Evolutionary conservation across 495 filamentous ascomycete species (phyloP).

Genomic region (Hypoxylon lienhwacheense): DNA sequence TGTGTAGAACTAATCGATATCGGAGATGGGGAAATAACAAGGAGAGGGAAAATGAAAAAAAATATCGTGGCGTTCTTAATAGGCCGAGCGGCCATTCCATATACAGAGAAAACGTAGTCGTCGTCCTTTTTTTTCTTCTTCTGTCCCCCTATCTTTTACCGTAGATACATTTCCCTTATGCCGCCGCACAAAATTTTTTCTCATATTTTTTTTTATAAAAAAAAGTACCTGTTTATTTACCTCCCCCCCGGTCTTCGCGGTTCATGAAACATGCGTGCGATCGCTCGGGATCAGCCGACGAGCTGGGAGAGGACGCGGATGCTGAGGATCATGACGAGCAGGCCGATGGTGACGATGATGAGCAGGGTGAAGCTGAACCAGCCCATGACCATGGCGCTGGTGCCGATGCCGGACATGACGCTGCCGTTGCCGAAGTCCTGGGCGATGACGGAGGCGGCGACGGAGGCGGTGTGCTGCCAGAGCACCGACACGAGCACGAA

Average conservation of each 20-base stretch:
- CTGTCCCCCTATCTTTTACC: background rate
- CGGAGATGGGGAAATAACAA: too few relatives aligned
- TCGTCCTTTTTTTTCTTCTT: background rate
- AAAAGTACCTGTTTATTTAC: too few relatives aligned
- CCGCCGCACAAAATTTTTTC: background rate
- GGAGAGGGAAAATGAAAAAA: slow-evolving; percentile 21
- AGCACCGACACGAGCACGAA: slow-evolving; percentile 76
- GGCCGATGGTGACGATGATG: slow-evolving; percentile 89
- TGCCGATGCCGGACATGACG: slow-evolving; percentile 84
- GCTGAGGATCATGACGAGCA: slow-evolving; percentile 94
- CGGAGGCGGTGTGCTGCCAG: slow-evolving; percentile 89
- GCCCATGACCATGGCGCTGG: slow-evolving; percentile 90
- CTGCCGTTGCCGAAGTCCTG: slow-evolving; percentile 95
- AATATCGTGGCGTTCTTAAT: slow-evolving; percentile 19
- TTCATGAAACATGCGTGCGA: too few relatives aligned
- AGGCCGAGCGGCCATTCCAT: slow-evolving; percentile 20
- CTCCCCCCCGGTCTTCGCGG: too few relatives aligned
- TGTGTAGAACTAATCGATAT: too few relatives aligned
- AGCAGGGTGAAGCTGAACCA: slow-evolving; percentile 95
- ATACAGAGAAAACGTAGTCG: slow-evolving; percentile 22
- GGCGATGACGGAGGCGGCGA: slow-evolving; percentile 87
- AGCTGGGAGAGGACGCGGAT: slow-evolving; percentile 66
- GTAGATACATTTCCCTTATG: background rate
- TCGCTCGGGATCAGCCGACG: slow-evolving; percentile 46
- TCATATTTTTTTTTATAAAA: background rate